phyloP scores from a whole-genome alignment of 2,329 filamentous ascomycete genomes.

The Aspergillus uvarum region DNA sequence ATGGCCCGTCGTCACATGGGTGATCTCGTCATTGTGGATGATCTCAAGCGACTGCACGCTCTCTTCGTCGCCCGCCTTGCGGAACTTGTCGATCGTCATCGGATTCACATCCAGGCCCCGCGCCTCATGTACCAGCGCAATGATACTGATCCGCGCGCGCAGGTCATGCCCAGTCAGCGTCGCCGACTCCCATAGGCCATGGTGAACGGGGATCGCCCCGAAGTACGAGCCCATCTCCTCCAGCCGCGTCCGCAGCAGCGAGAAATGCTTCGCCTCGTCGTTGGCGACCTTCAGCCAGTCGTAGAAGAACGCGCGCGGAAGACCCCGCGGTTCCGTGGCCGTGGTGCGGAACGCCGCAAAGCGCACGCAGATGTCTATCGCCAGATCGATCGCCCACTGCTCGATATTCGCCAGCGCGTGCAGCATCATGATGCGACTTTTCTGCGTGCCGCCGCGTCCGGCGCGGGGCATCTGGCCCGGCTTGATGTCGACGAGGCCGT shows the following conservation, averaged over 20 bases:
- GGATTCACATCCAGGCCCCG: slow-evolving; percentile 50
- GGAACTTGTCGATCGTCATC: slow-evolving; percentile 51
- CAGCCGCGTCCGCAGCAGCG: slow-evolving; percentile 45
- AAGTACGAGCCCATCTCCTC: slow-evolving; percentile 49
- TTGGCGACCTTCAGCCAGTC: slow-evolving; percentile 52
- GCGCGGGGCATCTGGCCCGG: slow-evolving; percentile 44
- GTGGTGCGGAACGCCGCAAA: slow-evolving; percentile 47
- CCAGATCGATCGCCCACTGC: slow-evolving; percentile 51
- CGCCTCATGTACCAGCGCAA: slow-evolving; percentile 51
- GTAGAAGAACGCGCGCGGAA: slow-evolving; percentile 49
- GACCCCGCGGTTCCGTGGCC: slow-evolving; percentile 15
- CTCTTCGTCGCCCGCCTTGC: slow-evolving; percentile 41
- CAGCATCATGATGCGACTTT: slow-evolving; percentile 49
- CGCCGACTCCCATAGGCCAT: slow-evolving; percentile 49
- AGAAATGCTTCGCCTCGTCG: slow-evolving; percentile 52
- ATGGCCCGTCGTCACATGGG: slow-evolving; percentile 51
- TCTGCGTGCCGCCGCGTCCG: slow-evolving; percentile 45
- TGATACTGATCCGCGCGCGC: slow-evolving; percentile 48
- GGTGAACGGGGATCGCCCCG: slow-evolving; percentile 48
- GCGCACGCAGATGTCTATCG: slow-evolving; percentile 49
- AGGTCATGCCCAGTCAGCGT: slow-evolving; percentile 46
- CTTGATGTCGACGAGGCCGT: slow-evolving; percentile 41
- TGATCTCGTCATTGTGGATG: slow-evolving; percentile 52
- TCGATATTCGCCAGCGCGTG: slow-evolving; percentile 52
- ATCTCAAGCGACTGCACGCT: slow-evolving; percentile 45